phyloP scores from a whole-genome alignment of 2,329 filamentous ascomycete genomes.

The Knoxdaviesia capensis region DNA sequence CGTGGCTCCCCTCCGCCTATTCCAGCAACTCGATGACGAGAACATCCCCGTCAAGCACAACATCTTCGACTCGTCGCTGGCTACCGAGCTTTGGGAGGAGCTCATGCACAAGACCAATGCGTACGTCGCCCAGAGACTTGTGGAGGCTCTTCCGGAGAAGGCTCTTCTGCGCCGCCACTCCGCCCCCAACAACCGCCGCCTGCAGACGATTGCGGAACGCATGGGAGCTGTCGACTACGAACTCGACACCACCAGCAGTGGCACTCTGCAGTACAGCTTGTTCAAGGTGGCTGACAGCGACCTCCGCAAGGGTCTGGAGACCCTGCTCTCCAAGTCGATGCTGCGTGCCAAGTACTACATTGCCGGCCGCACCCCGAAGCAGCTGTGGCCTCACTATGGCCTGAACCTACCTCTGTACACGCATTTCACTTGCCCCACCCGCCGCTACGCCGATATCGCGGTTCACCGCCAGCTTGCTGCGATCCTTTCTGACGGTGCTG shows the following conservation, averaged over 20 bases:
- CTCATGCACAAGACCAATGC: conserved; percentile 83
- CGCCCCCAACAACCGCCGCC: conserved; percentile 66
- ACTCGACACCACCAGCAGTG: conserved; percentile 76
- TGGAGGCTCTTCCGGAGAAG: conserved; percentile 66
- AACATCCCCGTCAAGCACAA: conserved; percentile 94
- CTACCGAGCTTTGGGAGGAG: conserved; percentile 89
- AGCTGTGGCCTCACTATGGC: conserved; percentile 72
- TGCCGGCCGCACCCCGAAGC: conserved; percentile 55
- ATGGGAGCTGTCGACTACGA: conserved; percentile 85
- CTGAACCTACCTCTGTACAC: conserved; percentile 89
- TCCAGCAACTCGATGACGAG: conserved; percentile 92
- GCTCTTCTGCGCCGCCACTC: conserved; percentile 77
- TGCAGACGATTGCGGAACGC: conserved; percentile 78
- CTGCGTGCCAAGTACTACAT: conserved; percentile 91
- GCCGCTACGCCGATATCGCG: conserved; percentile 84
- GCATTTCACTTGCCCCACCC: conserved; percentile 89
- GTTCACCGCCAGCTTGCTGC: conserved; percentile 90
- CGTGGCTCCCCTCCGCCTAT: conserved; percentile 67
- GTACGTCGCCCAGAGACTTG: conserved; percentile 71
- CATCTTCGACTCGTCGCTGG: conserved; percentile 77
- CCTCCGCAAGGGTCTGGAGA: conserved; percentile 95
- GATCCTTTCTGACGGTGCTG: conserved; percentile 58
- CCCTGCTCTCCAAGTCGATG: conserved; percentile 85
- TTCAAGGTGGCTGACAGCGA: conserved; percentile 83
- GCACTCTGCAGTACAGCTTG: conserved; percentile 78